Percentiles rank a stretch among this genome's conserved stretches.
phyloP scores from a whole-genome alignment of 2,329 filamentous ascomycete species.

The Coniella vitis region DNA sequence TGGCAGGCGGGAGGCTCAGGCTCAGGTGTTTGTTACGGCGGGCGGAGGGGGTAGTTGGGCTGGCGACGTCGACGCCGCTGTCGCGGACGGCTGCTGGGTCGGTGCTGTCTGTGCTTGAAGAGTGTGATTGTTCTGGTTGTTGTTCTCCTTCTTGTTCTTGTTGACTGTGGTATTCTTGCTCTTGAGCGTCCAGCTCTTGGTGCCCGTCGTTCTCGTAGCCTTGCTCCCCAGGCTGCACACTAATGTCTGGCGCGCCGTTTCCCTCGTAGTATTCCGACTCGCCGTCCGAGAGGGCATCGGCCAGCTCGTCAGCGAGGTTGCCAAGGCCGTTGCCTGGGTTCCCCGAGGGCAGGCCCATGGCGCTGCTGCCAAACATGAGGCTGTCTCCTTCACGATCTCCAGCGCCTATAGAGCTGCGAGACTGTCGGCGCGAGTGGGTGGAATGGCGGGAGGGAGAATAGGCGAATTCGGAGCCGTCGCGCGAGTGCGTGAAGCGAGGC shows the following conservation, averaged over 20 bases:
- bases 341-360: constrained; percentile 29
- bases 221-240: constrained; percentile 25
- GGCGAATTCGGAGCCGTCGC: constrained; percentile 50
- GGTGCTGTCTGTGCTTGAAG: constrained; percentile 12
- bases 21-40: constrained; percentile 29
- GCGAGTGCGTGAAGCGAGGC: constrained; percentile 46
- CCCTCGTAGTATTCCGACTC: constrained; percentile 49
- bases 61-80: constrained; percentile 37
- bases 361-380: constrained; percentile 35
- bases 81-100: constrained; percentile 30
- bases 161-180: not conserved
- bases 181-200: constrained; percentile 19
- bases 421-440: constrained; percentile 36
- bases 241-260: constrained; percentile 30
- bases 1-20: constrained; percentile 36
- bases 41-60: constrained; percentile 17
- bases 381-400: constrained; percentile 36
- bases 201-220: not conserved
- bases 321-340: constrained; percentile 55
- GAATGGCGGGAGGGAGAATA: constrained; percentile 35
- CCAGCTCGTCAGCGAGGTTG: constrained; percentile 75
- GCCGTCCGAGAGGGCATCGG: constrained; percentile 62
- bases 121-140: no score
- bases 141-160: constrained; percentile 9
- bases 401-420: constrained; percentile 27